A percentile compares a stretch with the other conserved stretches of the same genome.
These are phyloP conservation scores for Neoascochyta sp. DNA, from an alignment of 2,329 filamentous ascomycete genomes.

Conservation along the genomic window DNA sequence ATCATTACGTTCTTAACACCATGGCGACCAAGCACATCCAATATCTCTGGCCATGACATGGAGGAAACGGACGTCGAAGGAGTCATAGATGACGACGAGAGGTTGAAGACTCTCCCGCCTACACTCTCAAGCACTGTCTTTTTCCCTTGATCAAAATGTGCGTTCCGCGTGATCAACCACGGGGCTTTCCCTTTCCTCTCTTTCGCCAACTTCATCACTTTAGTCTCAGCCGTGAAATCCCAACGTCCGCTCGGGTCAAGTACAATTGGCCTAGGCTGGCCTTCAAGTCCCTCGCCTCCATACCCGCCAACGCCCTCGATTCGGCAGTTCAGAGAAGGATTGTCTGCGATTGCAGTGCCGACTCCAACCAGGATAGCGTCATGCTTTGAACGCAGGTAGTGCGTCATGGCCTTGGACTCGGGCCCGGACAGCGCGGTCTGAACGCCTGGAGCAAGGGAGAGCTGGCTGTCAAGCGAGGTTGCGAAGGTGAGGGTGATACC, in stretches of 20 bases:
- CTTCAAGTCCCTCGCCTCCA: conserved; percentile 49
- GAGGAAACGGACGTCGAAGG: neutral
- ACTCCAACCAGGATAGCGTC: conserved; percentile 82
- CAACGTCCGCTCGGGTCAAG: conserved; percentile 77
- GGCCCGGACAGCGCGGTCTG: conserved; percentile 80
- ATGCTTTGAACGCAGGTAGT: conserved; percentile 78
- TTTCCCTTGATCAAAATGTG: conserved; percentile 10
- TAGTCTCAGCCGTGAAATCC: conserved; percentile 57
- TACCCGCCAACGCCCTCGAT: conserved; percentile 59
- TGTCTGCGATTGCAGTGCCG: conserved; percentile 77
- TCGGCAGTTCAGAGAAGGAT: conserved; percentile 81
- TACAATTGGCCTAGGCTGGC: conserved; percentile 76
- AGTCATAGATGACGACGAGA: neutral
- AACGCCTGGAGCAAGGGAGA: conserved; percentile 72
- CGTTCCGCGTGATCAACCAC: conserved; percentile 58
- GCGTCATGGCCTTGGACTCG: conserved; percentile 86
- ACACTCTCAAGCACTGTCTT: conserved; percentile 33
- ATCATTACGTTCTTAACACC: conserved; percentile 81
- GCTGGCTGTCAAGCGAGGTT: conserved; percentile 77
- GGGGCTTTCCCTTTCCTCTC: conserved; percentile 68
- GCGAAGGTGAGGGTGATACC: conserved; percentile 77
- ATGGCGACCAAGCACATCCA: conserved; percentile 55
- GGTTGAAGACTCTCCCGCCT: conserved; percentile 25
- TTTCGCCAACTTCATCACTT: conserved; percentile 62
- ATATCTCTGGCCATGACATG: conserved; percentile 58